Conservation (phyloP, 345 rosid genomes). For the Hirschfeldia incana region DNA sequence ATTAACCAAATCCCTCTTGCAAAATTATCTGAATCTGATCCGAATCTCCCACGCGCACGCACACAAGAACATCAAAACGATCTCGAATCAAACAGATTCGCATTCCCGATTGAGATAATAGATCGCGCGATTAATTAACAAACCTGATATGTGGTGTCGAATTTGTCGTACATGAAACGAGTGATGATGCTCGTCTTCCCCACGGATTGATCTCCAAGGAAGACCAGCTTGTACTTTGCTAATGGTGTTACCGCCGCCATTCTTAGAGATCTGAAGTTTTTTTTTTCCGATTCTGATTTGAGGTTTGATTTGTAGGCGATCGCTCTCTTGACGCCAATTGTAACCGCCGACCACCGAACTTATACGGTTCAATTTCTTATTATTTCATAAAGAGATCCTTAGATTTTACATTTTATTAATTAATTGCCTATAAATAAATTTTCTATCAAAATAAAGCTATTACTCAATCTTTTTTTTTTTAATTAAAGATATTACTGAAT, state of each 20-base stretch:
- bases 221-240: conserved; percentile 80
- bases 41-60: background rate
- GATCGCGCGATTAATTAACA: background rate
- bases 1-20: background rate
- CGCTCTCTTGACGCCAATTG: conserved; percentile 5
- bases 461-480: too few relatives aligned
- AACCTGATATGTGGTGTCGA: conserved; percentile 92
- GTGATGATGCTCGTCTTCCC: conserved; percentile 94
- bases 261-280: conserved; percentile 39
- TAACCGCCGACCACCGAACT: conserved; percentile 33
- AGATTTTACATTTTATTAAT: background rate
- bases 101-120: background rate
- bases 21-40: conserved; percentile 10
- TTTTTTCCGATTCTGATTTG: background rate
- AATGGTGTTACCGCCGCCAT: conserved; percentile 86
- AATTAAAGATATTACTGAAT: too few relatives aligned
- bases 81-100: background rate
- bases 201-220: conserved; percentile 85
- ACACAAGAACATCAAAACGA: conserved; percentile 14
- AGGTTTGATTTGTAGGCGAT: conserved; percentile 3
- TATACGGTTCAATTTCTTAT: background rate
- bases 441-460: background rate
- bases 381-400: background rate
- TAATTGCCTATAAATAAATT: background rate
- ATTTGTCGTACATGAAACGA: conserved; percentile 94